These are phyloP conservation scores for Melanomma pulvis-pyrius DNA, from an alignment of 495 filamentous ascomycete species.

Conservation along the genomic window DNA sequence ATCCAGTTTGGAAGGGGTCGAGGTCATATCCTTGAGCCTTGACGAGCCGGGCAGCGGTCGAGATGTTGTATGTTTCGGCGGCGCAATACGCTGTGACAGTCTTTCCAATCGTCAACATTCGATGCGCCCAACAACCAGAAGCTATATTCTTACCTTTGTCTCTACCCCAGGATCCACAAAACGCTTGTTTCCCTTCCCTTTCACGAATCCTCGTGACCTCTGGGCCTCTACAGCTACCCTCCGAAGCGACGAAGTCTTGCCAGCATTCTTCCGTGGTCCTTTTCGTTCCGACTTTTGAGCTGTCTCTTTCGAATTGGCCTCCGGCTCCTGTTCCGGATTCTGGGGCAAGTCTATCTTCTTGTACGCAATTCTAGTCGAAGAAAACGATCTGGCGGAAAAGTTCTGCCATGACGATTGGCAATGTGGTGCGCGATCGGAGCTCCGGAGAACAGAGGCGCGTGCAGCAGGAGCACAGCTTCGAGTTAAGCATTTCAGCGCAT, in stretches of 20 bases:
- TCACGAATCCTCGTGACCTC: constrained; percentile 43
- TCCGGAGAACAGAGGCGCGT: constrained; percentile 6
- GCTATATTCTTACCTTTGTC: constrained; percentile 40
- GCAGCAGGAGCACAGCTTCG: constrained; percentile 18
- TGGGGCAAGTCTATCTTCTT: constrained; percentile 23
- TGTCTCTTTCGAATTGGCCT: background rate
- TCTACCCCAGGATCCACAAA: constrained; percentile 47
- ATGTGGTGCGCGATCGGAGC: background rate
- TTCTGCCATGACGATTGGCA: background rate
- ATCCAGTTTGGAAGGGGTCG: constrained; percentile 62
- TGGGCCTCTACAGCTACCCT: constrained; percentile 47
- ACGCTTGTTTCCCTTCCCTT: constrained; percentile 39
- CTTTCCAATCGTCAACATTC: constrained; percentile 2
- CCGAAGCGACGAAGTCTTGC: constrained; percentile 41
- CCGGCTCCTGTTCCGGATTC: constrained; percentile 7
- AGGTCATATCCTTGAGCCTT: constrained; percentile 67
- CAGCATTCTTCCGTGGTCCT: constrained; percentile 22
- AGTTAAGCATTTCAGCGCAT: constrained; percentile 31
- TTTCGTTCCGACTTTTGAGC: constrained; percentile 20
- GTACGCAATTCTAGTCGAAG: constrained; percentile 1
- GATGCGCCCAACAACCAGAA: background rate
- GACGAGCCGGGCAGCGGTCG: constrained; percentile 68
- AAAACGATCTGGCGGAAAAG: constrained; percentile 3
- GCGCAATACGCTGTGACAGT: constrained; percentile 80
- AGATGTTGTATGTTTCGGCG: constrained; percentile 84